Base-by-base conservation (phyloP, 768 basidiomycete genomes). In the Pulveroboletus sp. region DNA sequence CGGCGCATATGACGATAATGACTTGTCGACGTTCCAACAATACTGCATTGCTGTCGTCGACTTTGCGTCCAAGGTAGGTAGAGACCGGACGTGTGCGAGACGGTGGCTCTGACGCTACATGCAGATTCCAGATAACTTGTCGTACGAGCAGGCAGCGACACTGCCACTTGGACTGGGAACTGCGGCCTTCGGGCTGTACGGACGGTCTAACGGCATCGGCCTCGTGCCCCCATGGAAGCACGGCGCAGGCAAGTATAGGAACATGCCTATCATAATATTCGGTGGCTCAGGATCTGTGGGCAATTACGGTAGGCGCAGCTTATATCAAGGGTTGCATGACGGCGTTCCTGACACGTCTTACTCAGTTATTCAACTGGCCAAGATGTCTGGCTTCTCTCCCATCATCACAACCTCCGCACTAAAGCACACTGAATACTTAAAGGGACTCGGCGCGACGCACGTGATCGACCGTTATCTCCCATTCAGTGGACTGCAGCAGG, bases 211-310 rank as follows among this genome's bases (percentile, higher is more conserved):
- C 51, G 76, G 77, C 37, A 62, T 71, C 2, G 73, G 71, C 43
- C 65, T 80, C 46, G 57, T 64, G 45, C 53, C 73, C 8, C 73
- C 76, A 0, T 67, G 73, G 58, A 68, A 68, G 36, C 55, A 64
- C 14, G 66, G 62, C 17, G 69, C 69, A 48, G 73, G 70, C 36
- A 75, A 71, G 39, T 77, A 78, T 55, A 62, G 62, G 33, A 75
- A 68, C 5, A 69, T 69, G 44, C 72, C 78, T 1, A 70, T 79
- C 38, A 50, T 81, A 30, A 70, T 80, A 46, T 61, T 77, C 15
- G 79, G 78, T 30, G 78, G 78, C 6, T 59, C 71, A 26, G 71
- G 72, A 39, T 77, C 76, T 35, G 74, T 78, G 3, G 78, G 79
- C 35, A 76, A 79, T 69, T 73, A 67, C 28, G 74, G 78, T 75